Base-by-base conservation (phyloP, 176 grass and related monocot genomes). In the Neostapfia colusana region DNA sequence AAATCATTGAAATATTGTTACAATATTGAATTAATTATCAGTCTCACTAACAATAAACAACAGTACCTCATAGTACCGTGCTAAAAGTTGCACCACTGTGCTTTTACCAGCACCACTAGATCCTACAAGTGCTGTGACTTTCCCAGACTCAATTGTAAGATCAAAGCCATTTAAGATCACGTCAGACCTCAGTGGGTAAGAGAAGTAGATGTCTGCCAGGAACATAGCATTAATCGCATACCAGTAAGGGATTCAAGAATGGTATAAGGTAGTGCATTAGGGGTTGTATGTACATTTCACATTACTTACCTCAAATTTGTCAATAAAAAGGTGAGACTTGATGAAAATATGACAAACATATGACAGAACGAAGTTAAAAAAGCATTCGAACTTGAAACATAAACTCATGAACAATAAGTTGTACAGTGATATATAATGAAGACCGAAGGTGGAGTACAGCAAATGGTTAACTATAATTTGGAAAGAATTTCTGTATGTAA, bases 21-120 rank as follows among this genome's bases (percentile, higher is more conserved):
- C 26, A 70, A 38, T 65, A 64, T 75, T 51, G n/a, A 62, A 78
- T 50, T 78, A 46, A 55, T 1, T 46, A 73, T 10, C 10, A 53
- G 24, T 73, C 2, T 86, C 72, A 73, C 27, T 85, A 72, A 43
- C 50, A 48, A 67, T 73, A 61, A 10, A 41, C 5, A 69, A 44
- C 44, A 82, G 44, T 74, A 98, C 91, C 95, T 98, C 95, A 67
- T 98, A 98, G 66, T 93, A 98, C 7, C 91, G 95, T 65, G 89
- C 91, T 70, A 98, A 80, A 79, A 98, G 91, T 85, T 98, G 91
- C 28, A 98, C 95, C 21, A 98, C 85, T 44, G 95, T 98, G 74
- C 91, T 98, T 94, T 98, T 98, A 10, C 95, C 91, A 66, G 95
- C 79, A 74, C 95, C 95, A 92, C 91, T 98, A 75, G 95, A 78